A percentile compares a stretch with the other conserved stretches of the same genome.
Evolutionary conservation across 345 rosid species (phyloP).

Genomic region (Melaleuca alternifolia): DNA sequence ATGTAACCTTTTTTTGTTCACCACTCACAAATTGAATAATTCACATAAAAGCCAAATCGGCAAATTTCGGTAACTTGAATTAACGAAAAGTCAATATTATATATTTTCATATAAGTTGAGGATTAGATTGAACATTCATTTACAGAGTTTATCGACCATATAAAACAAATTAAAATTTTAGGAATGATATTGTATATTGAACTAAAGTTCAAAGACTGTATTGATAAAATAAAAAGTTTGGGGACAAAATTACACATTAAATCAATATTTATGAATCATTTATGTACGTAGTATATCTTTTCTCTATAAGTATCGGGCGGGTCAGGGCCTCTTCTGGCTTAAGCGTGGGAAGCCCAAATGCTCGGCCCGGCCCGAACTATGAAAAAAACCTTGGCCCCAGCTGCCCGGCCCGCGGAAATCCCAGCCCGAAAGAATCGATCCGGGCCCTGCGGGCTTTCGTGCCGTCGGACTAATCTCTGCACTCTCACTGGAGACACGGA

Average conservation of each 20-base stretch:
- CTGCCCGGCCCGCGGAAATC: background rate
- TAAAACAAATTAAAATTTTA: background rate
- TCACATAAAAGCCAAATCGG: background rate
- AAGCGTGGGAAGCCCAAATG: too few relatives aligned
- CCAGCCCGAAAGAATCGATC: background rate
- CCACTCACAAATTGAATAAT: fast-evolving
- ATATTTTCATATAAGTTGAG: background rate
- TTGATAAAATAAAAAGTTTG: background rate
- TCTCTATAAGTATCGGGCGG: background rate
- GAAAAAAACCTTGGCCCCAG: background rate
- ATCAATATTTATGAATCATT: background rate
- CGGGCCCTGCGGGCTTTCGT: background rate
- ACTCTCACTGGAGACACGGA: background rate
- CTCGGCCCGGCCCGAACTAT: too few relatives aligned
- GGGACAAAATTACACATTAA: fast-evolving
- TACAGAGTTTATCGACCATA: fast-evolving
- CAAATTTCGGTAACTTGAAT: background rate
- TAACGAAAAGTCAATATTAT: background rate
- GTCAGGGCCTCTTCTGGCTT: background rate
- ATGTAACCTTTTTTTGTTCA: background rate
- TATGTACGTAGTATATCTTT: background rate
- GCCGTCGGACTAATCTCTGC: background rate
- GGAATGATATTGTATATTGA: fast-evolving
- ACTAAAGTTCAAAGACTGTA: fast-evolving
- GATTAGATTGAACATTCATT: background rate